These are phyloP conservation scores for Dendryphion nanum DNA, from an alignment of 2,329 filamentous ascomycete genomes.

Conservation along the genomic window DNA sequence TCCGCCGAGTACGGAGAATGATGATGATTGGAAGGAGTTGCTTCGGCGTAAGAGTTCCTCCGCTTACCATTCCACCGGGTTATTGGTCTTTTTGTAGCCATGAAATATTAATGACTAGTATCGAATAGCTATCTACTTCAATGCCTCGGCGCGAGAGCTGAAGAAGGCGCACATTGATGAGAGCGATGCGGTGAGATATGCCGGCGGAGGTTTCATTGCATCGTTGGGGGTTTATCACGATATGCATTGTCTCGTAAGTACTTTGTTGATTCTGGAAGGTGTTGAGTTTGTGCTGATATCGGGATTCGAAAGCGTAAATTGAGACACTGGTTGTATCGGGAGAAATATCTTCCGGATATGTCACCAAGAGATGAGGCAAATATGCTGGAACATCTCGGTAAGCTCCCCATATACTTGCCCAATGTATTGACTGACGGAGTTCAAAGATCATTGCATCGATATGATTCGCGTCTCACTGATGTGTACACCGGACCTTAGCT, in stretches of 20 bases:
- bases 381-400: neutral
- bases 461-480: constrained; percentile 4
- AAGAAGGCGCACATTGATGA: neutral
- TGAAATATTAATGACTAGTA: neutral
- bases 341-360: too few species aligned
- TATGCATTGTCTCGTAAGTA: constrained; percentile 6
- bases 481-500: constrained; percentile 6
- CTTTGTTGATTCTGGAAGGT: too few species aligned
- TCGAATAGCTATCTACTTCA: neutral
- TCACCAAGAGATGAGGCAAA: too few species aligned
- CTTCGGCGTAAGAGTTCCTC: neutral
- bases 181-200: constrained; percentile 1
- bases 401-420: neutral
- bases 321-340: too few species aligned
- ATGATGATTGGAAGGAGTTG: neutral
- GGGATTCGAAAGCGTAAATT: too few species aligned
- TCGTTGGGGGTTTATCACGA: constrained; percentile 9
- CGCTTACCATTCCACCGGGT: too few species aligned
- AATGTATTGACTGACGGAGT: neutral
- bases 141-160: neutral
- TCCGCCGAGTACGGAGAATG: neutral
- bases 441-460: constrained; percentile 7
- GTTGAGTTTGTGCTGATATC: too few species aligned
- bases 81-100: too few species aligned
- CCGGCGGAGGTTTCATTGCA: constrained; percentile 3